phyloP scores from a whole-genome alignment of 1,139 yeast species.

The Geotrichum cucujoidarum region DNA sequence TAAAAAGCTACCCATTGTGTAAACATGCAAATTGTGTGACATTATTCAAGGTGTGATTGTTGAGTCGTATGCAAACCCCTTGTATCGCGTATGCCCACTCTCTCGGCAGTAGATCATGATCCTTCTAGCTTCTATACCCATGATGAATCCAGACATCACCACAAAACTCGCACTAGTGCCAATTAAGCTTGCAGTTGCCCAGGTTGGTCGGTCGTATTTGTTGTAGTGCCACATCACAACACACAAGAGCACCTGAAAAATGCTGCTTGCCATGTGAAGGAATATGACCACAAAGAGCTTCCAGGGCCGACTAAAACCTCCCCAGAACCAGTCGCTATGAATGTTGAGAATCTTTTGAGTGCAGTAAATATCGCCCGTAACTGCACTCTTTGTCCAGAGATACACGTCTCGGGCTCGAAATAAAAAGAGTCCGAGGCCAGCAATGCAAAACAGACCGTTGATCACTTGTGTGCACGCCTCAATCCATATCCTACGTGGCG shows the following conservation, averaged over 20 bases:
- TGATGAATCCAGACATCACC: slow-evolving; percentile 18
- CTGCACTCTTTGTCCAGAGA: slow-evolving; percentile 20
- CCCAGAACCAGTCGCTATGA: slow-evolving; percentile 24
- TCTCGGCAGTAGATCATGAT: slow-evolving; percentile 14
- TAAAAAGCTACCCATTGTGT: no score
- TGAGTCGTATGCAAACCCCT: background rate
- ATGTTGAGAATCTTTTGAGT: slow-evolving; percentile 11
- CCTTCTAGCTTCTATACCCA: slow-evolving; percentile 16
- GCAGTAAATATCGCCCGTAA: slow-evolving; percentile 5
- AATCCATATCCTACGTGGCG: slow-evolving; percentile 26
- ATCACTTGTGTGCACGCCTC: slow-evolving; percentile 26
- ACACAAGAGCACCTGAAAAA: slow-evolving; percentile 23
- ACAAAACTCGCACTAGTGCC: slow-evolving; percentile 22
- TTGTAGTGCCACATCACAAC: slow-evolving; percentile 26
- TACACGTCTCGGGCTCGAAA: slow-evolving; percentile 23
- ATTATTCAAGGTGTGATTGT: no score
- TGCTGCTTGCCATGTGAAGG: slow-evolving; percentile 23
- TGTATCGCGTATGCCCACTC: slow-evolving; percentile 3
- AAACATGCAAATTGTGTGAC: no score
- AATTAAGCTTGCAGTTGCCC: slow-evolving; percentile 24
- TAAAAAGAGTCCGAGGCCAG: slow-evolving; percentile 26
- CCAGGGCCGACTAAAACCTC: slow-evolving; percentile 20
- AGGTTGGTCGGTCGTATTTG: slow-evolving; percentile 24
- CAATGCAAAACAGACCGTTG: slow-evolving; percentile 25
- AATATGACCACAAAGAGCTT: slow-evolving; percentile 21